Evolutionary conservation across 106 monocot genomes (phyloP), one percentile per base, ranked within the genome.

Genomic region (Acorus calamus): DNA sequence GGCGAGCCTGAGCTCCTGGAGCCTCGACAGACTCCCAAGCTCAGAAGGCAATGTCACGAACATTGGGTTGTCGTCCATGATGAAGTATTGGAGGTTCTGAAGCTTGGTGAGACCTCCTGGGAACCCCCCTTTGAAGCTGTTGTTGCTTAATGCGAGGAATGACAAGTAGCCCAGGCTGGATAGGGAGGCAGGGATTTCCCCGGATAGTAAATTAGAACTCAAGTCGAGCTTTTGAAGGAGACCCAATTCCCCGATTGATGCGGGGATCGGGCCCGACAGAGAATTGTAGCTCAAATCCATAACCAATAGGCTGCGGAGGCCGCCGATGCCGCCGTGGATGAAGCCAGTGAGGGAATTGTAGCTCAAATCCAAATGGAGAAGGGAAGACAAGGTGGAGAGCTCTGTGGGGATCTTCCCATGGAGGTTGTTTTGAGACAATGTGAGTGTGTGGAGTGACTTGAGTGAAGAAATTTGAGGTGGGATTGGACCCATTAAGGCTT

Each of bases 231-330:
- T 93, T 56, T 88, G 93, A 69, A 93, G 85, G 42, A 69, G 55
- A 44, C 59, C 57, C 74, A 93, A 44, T 46, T 79, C 59, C 2
- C 88, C 93, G 11, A 88, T 66, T 3, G 83, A 67, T 28, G 70
- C 8, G 3, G 93, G 93, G 53, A 93, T 77, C 47, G 52, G 3
- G 4, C 93, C 93, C 4, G 69, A 60, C 13, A 93, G 78, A 12
- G 83, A 80, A 55, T 93, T 93, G 60, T 83, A 93, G 82, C 93
- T 93, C 9, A 93, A 57, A 46, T 93, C 93, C 14, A 93, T 82
- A 13, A 79, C 88, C 0, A 70, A 61, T 0, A 93, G 66, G 66
- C 65, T 77, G 44, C 52, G 63, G 52, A 93, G 52, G 3, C 51
- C 44, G 51, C 80, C 75, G 3, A 85, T 67, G 7, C 69, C 62